Conservation (phyloP, 305 asterid species). For the Fraxinus sp. region DNA sequence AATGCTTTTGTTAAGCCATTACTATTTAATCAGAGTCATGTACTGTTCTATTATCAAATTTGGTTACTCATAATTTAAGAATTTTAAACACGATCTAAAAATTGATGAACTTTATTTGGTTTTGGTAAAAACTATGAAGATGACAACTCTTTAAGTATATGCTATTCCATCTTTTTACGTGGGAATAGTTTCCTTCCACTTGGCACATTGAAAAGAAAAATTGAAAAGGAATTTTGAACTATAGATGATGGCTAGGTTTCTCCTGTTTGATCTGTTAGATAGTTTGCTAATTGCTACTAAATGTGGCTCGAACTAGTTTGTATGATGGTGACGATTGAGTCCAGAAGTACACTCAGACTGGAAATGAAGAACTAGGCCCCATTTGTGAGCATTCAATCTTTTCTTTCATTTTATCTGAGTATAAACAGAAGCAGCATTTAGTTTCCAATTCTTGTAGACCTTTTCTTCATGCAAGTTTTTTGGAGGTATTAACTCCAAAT, state of each 20-base stretch:
- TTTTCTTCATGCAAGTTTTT: not conserved
- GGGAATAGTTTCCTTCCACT: not conserved
- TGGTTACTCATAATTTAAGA: conserved; percentile 18
- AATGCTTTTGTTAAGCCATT: conserved; percentile 5
- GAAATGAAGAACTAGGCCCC: conserved; percentile 1
- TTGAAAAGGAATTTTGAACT: not conserved
- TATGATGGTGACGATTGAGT: not conserved
- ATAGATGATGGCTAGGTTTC: not conserved
- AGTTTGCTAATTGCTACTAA: not conserved
- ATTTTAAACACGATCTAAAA: not conserved
- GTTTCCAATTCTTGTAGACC: not conserved
- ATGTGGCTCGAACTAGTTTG: not conserved
- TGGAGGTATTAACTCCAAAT: not conserved
- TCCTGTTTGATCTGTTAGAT: not conserved
- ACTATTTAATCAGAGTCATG: not conserved
- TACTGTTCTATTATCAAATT: conserved; percentile 23
- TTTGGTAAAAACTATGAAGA: conserved; percentile 4
- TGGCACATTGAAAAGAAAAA: not conserved
- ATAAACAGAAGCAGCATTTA: not conserved
- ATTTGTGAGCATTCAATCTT: not conserved
- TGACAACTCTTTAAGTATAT: conserved; percentile 8
- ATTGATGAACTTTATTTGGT: conserved; percentile 17
- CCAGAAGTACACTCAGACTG: conserved; percentile 5
- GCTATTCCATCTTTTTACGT: not conserved
- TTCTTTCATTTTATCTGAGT: not conserved